Evolutionary conservation across 441 rosid genomes (phyloP), one percentile per base, ranked within the genome.

Genomic region (Manihot esculenta): DNA sequence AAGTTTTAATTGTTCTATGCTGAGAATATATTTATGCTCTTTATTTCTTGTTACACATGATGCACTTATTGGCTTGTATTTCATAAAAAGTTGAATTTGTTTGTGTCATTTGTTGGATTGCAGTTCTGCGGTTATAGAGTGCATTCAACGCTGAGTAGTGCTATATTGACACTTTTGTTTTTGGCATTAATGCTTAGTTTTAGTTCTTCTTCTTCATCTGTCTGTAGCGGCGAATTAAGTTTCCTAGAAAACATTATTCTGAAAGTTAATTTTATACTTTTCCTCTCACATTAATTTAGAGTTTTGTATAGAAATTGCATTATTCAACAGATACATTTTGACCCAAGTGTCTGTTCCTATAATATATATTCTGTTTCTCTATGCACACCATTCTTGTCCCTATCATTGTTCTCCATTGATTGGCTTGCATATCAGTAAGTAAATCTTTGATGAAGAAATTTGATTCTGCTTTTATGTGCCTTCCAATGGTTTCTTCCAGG

Each of bases 401-500:
- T 66, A 59, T 23, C 10, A 24, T 69, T 50, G 54, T 58, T 9
- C 51, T 38, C 49, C 21, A 26, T 54, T 44, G n/a, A 30, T 38
- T 55, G 62, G 35, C 50, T 68, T 59, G 63, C 18, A 42, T 50
- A 12, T 41, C 64, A n/a, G 13, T 58, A n/a, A n/a, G n/a, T 38
- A 5, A 26, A 48, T 49, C 27, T 55, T 66, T 7, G 45, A 23
- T 26, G 27, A 14, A 33, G 59, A 15, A 60, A 35, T 45, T 18
- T 49, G 33, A 54, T 30, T 64, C 17, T 53, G 27, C 61, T 48
- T 69, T 76, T 57, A 4, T 62, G 50, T 65, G 60, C 54, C 76
- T 79, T 69, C 18, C 56, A 50, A 67, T 77, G 64, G 56, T 45
- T 80, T 73, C 77, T 74, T 64, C 74, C 90, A 94, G 99, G 98